Evolutionary conservation across 441 rosid genomes (phyloP), one percentile per base, ranked within the genome.

Genomic region (Caryocar brasiliense): DNA sequence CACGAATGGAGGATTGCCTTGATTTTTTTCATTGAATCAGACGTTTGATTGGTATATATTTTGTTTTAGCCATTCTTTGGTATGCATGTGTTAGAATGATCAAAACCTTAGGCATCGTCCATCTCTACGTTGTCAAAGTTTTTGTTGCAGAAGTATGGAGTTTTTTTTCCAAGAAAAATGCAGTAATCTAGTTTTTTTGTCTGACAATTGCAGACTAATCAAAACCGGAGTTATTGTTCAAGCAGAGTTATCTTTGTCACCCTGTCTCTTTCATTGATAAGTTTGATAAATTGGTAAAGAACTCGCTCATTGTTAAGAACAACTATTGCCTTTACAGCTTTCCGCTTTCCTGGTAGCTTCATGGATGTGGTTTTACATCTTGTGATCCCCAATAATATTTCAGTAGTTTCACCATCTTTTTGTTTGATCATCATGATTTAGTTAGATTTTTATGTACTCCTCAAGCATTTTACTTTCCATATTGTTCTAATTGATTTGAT

Each of bases 251-350:
- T 58, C 85, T 83, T n/a, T 88, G 95, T 51, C 83, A 89, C 65
- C 90, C 97, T 25, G 79, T 80, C 45, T 68, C 93, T 54, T 85
- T 83, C 67, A 73, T 85, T 64, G 86, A 89, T 43, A 89, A 88
- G 94, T 84, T 18, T 25, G 59, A 51, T 18, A 36, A 28, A 24
- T n/a, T n/a, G n/a, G n/a, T n/a, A n/a, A n/a, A n/a, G n/a, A n/a
- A n/a, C n/a, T n/a, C n/a, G n/a, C n/a, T n/a, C n/a, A n/a, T n/a
- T n/a, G n/a, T n/a, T n/a, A n/a, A n/a, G n/a, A n/a, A n/a, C n/a
- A n/a, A n/a, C n/a, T n/a, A n/a, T n/a, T n/a, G n/a, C n/a, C n/a
- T n/a, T n/a, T n/a, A n/a, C n/a, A n/a, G n/a, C n/a, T 48, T 37
- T 33, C 35, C 17, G 35, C 32, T 30, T 18, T 51, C 14, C 7